Percentiles rank a stretch among this genome's conserved stretches.
phyloP scores from a whole-genome alignment of 2,329 filamentous ascomycete genomes.

The Pseudogymnoascus sp. region DNA sequence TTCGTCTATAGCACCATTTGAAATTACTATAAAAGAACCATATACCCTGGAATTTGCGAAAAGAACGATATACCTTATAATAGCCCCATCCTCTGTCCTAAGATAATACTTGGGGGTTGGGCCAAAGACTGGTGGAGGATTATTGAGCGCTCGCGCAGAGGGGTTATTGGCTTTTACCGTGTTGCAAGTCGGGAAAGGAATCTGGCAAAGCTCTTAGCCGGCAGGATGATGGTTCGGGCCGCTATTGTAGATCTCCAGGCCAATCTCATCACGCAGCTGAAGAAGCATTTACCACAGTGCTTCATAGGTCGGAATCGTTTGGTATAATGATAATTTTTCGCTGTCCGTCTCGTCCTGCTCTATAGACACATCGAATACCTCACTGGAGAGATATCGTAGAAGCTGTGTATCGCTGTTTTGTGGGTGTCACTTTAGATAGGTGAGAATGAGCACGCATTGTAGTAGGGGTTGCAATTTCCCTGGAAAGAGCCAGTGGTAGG shows the following conservation, averaged over 20 bases:
- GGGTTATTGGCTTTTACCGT: background rate
- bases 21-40: background rate
- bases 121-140: background rate
- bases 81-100: background rate
- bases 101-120: background rate
- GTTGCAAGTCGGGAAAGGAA: no score
- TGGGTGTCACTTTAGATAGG: background rate
- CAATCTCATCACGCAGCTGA: background rate
- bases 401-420: background rate
- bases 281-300: background rate
- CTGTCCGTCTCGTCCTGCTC: background rate
- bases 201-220: no score
- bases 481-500: background rate
- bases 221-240: background rate
- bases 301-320: background rate
- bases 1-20: background rate
- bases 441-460: background rate
- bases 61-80: background rate
- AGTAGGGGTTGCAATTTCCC: background rate
- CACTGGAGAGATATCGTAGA: background rate
- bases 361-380: background rate
- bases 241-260: background rate
- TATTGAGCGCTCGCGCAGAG: background rate
- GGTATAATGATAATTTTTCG: background rate
- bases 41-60: background rate